Evolutionary conservation across 164 flowering plant species (phyloP), one percentile per base, ranked within the genome.

Genomic region (Kingdonia uniflora): DNA sequence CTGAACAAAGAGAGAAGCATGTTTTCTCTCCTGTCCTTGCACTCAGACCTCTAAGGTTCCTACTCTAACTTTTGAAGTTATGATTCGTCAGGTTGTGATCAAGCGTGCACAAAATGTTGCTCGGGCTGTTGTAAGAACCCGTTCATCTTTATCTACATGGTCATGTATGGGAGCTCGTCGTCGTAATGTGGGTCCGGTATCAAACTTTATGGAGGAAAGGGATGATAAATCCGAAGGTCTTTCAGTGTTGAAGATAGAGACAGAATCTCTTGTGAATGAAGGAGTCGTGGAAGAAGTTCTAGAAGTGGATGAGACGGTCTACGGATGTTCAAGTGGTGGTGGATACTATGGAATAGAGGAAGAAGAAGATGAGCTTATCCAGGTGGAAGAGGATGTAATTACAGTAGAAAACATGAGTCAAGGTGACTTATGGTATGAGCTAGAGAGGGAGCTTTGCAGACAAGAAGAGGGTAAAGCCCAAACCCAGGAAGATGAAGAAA

Each of bases 131-230:
- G 94, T 77, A 37, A 78, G 72, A 66, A 81, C 87, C 23, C 95
- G 82, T 11, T 73, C 97, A 20, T 72, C 94, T 25, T 45, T 84
- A 23, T 69, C 88, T 43, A 78, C 92, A 58, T 88, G 97, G 99
- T 74, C 89, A 12, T 92, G 95, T 67, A 92, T 92, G 83, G 91
- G 95, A 47, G 82, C 95, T 17, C 85, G 94, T 5, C 81, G 92
- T 8, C 85, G 96, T 2, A 48, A 55, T 42, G 80, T 79, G 19
- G 63, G 60, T 16, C 49, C 76, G 29, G 25, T 58, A 26, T 26
- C 65, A 50, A 71, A 53, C 43, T 23, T 78, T n/a, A 71, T 68
- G 59, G 70, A 49, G 52, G 70, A 51, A 33, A 80, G 67, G 8
- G n/a, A n/a, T n/a, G 74, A 69, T 40, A 26, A 49, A 46, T 48